Base-by-base conservation (phyloP, 768 basidiomycete species). In the Paxillus involutus region DNA sequence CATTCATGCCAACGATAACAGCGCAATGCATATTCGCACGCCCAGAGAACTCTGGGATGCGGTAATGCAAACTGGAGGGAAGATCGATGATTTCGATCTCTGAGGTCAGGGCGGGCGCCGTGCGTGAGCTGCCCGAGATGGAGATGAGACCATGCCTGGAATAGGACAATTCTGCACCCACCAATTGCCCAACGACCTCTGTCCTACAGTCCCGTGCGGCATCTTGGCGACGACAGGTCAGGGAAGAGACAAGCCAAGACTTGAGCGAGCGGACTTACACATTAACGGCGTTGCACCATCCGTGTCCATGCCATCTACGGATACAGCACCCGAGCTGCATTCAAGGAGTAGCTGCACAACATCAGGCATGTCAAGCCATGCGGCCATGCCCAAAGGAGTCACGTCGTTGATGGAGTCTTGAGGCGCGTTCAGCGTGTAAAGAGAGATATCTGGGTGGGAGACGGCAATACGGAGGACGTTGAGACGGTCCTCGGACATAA, bases 261-360 rank as follows among this genome's bases (percentile, higher is more conserved):
- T 35, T 9, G 1, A 49, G 45, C 44, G 39, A 53, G 51, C 45
- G 29, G 24, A 75, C 85, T 73, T 76, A 92, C 89, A 92, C 89
- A 92, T 92, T 55, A 92, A 75, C 6, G 89, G 83, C 26, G 89
- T 92, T 21, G 86, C 89, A 7, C 88, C 87, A 62, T 86, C 82
- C 21, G 80, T 72, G 63, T 92, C 89, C 75, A 83, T 80, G 32
- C 84, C 87, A 59, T 91, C 85, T 4, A 90, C 88, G 7, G 84
- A 79, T 21, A 91, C 81, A 21, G 80, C 66, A 41, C 83, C 84
- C 3, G 74, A 69, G 59, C 85, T 85, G 29, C 74, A 78, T 44
- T 88, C 82, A 24, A 91, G 77, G n/a, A 91, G 72, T 40, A 83
- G 61, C 51, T 74, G 74, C n/a, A 91, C 86, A 24, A 75, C 77